Evolutionary conservation across 2,329 filamentous ascomycete genomes (phyloP).

Genomic region (Bipolaris bicolor): DNA sequence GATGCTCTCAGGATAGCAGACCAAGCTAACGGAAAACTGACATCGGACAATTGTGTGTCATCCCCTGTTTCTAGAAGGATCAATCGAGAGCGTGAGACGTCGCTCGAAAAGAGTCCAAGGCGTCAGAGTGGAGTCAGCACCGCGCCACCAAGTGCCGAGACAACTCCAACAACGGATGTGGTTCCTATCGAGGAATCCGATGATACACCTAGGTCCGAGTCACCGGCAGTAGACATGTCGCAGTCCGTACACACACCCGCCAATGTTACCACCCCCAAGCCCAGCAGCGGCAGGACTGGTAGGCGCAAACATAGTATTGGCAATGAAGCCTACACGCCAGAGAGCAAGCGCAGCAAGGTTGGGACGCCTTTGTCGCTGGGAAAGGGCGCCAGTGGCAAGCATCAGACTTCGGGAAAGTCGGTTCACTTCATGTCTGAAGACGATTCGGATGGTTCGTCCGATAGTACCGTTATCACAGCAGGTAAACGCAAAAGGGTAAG

Average conservation of each 20-base stretch:
- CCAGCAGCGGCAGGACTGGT: neutral
- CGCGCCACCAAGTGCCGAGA: slow-evolving; percentile 3
- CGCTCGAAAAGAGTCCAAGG: slow-evolving; percentile 8
- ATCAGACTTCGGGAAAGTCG: neutral
- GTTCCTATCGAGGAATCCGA: neutral
- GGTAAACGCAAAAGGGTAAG: neutral
- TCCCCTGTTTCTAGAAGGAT: slow-evolving; percentile 9
- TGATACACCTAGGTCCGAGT: neutral
- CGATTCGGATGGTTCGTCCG: neutral
- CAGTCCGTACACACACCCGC: neutral
- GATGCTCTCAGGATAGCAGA: neutral
- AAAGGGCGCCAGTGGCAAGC: neutral
- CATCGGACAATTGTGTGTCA: neutral
- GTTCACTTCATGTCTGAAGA: neutral
- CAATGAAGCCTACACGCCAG: neutral
- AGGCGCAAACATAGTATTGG: slow-evolving; percentile 13
- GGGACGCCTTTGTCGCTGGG: neutral
- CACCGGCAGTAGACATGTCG: neutral
- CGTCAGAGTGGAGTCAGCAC: slow-evolving; percentile 14
- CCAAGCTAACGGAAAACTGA: neutral
- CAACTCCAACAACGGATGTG: neutral
- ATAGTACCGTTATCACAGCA: neutral
- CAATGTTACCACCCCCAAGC: neutral
- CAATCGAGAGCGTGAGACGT: slow-evolving; percentile 1
- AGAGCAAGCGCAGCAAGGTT: neutral